Base-by-base conservation (phyloP, 139 green algal species). In the Micractinium sp. region DNA sequence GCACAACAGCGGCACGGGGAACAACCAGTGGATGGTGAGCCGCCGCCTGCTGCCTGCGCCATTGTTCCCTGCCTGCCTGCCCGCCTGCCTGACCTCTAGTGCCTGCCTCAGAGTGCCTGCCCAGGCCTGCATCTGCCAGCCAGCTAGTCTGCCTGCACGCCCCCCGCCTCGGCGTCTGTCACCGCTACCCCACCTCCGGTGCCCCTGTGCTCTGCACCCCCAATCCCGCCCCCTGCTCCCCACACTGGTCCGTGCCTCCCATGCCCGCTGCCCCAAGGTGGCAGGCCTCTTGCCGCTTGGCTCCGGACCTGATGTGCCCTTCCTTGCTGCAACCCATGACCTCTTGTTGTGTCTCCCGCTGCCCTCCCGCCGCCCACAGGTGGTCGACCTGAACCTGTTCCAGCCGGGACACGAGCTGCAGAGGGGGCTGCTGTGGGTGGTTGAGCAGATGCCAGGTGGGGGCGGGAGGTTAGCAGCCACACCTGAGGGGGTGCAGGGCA, bases 21-120 rank as follows among this genome's bases (percentile, higher is more conserved):
- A 97, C 90, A 96, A 96, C 89, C 94, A 96, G 87, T 97, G 95
- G 87, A 94, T 96, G 91, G 90, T 97, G 73, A 3, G 39, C 77
- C 4, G 76, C 19, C 4, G 74, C n/a, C 74, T 53, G n/a, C n/a
- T 80, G 74, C 74, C 73, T 25, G 74, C 5, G 14, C 74, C 74
- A 2, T 4, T 25, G 2, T 41, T 18, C 25, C 67, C 67, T 22
- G 29, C 71, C 71, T 77, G 71, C 5, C 14, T 31, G 22, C 25
- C 23, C 4, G 67, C 25, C 67, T 75, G 67, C 67, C 67, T 33
- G 23, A 73, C 25, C 67, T 75, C 5, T 29, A 1, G 16, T 73
- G 23, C 23, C 25, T 12, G 66, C 66, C 23, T 27, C 66, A 73
- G 7, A 5, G 25, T 75, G 67, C 25, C 31, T n/a, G 67, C 67